Conservation (phyloP, 164 flowering plant species). For the Nymphaea thermarum region DNA sequence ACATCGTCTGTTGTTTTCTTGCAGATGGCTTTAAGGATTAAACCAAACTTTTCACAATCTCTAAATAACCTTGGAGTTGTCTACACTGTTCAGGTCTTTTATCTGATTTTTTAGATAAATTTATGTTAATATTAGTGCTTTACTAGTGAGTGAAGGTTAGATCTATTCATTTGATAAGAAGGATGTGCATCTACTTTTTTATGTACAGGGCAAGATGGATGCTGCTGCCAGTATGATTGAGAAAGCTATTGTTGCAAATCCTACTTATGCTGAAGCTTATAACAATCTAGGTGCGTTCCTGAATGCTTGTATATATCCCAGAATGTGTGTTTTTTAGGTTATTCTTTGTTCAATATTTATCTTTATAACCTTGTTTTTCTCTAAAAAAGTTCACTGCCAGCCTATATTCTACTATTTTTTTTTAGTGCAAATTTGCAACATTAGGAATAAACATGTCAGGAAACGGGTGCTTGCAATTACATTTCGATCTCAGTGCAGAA, state of each 20-base stretch:
- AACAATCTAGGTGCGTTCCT: slow-evolving; percentile 70
- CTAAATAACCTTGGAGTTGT: slow-evolving; percentile 98
- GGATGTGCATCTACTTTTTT: background rate
- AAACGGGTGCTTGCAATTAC: no score
- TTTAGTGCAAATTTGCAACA: no score
- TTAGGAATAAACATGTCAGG: no score
- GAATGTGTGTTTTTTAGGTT: background rate
- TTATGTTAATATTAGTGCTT: no score
- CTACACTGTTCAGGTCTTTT: slow-evolving; percentile 91
- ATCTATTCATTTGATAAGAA: background rate
- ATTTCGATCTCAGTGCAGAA: no score
- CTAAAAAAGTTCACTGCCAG: no score
- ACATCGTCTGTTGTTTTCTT: slow-evolving; percentile 5
- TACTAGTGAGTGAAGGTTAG: background rate
- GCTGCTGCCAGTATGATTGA: slow-evolving; percentile 98
- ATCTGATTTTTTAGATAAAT: background rate
- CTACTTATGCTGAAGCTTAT: slow-evolving; percentile 96
- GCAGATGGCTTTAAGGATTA: slow-evolving; percentile 89
- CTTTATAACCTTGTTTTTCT: no score
- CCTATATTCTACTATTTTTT: no score
- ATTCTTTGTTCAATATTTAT: background rate
- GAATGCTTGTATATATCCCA: background rate
- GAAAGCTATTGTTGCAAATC: slow-evolving; percentile 96
- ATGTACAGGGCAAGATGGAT: slow-evolving; percentile 93
- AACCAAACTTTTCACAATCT: slow-evolving; percentile 94